Conservation (phyloP, 2,329 filamentous ascomycete genomes). For the Paecilomyces fulvus region DNA sequence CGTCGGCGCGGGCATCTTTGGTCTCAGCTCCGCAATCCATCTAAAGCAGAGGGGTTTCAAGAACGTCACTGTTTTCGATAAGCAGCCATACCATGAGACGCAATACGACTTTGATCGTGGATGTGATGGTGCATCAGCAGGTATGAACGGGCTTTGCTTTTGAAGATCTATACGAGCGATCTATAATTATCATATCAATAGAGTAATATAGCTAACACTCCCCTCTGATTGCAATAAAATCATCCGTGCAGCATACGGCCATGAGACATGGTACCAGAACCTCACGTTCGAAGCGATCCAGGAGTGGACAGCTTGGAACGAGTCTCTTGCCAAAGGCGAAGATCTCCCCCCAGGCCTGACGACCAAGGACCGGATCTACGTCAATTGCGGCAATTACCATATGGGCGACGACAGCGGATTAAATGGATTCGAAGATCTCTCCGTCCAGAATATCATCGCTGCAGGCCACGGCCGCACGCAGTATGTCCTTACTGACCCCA, state of each 20-base stretch:
- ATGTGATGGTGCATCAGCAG: conserved; percentile 38
- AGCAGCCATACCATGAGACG: conserved; percentile 34
- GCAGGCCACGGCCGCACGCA: conserved; percentile 28
- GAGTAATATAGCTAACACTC: background rate
- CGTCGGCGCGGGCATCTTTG: conserved; percentile 19
- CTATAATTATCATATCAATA: background rate
- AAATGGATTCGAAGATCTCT: conserved; percentile 27
- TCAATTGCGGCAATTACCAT: conserved; percentile 28
- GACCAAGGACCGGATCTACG: conserved; percentile 27
- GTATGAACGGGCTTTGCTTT: conserved; percentile 9
- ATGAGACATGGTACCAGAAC: conserved; percentile 39
- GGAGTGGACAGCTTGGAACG: conserved; percentile 41
- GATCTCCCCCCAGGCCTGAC: conserved; percentile 31
- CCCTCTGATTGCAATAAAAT: conserved; percentile 38
- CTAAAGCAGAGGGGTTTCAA: conserved; percentile 38
- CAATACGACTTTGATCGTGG: conserved; percentile 36
- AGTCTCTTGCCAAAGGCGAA: conserved; percentile 9
- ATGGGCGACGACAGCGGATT: conserved; percentile 4
- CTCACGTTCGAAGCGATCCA: conserved; percentile 36
- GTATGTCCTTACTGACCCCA: conserved; percentile 21
- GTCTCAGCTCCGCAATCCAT: conserved; percentile 32
- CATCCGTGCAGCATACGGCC: conserved; percentile 35
- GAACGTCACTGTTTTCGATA: conserved; percentile 43
- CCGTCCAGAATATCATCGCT: conserved; percentile 27
- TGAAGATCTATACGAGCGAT: background rate